Evolutionary conservation across 2,329 filamentous ascomycete genomes (phyloP).

Genomic region (Leptodontidium sp.): DNA sequence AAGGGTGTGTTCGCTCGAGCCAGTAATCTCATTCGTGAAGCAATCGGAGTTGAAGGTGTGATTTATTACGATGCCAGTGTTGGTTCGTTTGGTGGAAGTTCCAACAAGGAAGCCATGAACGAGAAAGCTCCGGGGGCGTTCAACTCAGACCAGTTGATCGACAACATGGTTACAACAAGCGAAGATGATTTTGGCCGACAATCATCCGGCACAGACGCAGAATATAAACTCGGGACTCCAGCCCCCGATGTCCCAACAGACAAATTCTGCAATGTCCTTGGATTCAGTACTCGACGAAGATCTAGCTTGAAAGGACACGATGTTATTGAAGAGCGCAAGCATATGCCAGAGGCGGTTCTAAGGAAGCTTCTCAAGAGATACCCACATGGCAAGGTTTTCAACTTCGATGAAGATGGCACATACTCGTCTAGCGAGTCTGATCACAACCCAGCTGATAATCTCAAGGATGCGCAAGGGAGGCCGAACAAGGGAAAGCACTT

Average conservation of each 20-base stretch:
- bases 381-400: slow-evolving; percentile 46
- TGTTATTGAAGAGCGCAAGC: slow-evolving; percentile 34
- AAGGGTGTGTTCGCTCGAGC: slow-evolving; percentile 43
- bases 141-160: slow-evolving; percentile 27
- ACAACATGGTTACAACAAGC: slow-evolving; percentile 35
- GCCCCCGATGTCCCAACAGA: slow-evolving; percentile 22
- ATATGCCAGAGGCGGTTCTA: slow-evolving; percentile 40
- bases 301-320: slow-evolving; percentile 42
- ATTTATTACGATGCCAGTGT: slow-evolving; percentile 45
- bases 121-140: slow-evolving; percentile 43
- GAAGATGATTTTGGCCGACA: slow-evolving; percentile 40
- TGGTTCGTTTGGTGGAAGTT: slow-evolving; percentile 42
- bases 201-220: slow-evolving; percentile 32
- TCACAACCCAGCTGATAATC: slow-evolving; percentile 22
- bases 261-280: slow-evolving; percentile 43
- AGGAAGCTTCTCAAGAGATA: slow-evolving; percentile 44
- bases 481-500: slow-evolving; percentile 16
- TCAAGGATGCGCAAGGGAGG: slow-evolving; percentile 24
- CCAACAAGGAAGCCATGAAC: slow-evolving; percentile 36
- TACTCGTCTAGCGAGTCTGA: slow-evolving; percentile 42
- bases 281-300: slow-evolving; percentile 42
- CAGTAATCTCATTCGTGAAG: slow-evolving; percentile 46
- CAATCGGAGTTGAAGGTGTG: slow-evolving; percentile 44
- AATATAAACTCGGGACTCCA: slow-evolving; percentile 14
- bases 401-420: slow-evolving; percentile 44